These are phyloP conservation scores for Blepharisma undulans DNA, from an alignment of 169 alveolate species.

Conservation along the genomic window DNA sequence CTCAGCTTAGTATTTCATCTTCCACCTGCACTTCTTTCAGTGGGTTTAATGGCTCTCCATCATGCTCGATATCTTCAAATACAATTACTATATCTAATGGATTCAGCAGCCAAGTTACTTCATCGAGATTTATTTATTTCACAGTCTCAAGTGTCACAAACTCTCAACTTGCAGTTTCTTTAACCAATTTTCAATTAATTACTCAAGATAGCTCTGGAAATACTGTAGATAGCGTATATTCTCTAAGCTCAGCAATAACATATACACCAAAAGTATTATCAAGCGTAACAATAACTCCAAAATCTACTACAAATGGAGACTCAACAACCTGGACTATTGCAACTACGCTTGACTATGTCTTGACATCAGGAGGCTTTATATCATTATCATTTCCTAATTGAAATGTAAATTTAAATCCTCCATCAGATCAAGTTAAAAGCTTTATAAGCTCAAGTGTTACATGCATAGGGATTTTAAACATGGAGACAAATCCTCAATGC, in stretches of 20 bases:
- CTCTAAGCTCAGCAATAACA: not conserved
- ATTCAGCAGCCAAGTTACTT: not conserved
- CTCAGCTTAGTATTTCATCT: not conserved
- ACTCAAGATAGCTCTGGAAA: not conserved
- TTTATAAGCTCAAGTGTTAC: not conserved
- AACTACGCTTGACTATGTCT: not conserved
- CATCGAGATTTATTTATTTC: not conserved
- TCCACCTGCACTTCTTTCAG: not conserved
- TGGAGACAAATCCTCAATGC: not conserved
- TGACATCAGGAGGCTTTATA: not conserved
- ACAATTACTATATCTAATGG: conserved; percentile 9
- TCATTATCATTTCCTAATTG: not conserved
- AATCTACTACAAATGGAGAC: not conserved
- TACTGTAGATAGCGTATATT: not conserved
- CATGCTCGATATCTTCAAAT: not conserved
- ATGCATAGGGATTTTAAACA: not conserved
- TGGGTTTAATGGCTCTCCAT: not conserved
- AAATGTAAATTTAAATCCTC: not conserved
- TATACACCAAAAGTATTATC: not conserved
- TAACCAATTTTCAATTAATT: not conserved
- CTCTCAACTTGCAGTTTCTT: not conserved
- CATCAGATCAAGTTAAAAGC: not conserved
- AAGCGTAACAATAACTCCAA: not conserved
- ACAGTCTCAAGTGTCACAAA: not conserved
- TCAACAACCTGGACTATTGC: not conserved